Evolutionary conservation across 345 rosid genomes (phyloP).

Genomic region (Mercurialis annua): DNA sequence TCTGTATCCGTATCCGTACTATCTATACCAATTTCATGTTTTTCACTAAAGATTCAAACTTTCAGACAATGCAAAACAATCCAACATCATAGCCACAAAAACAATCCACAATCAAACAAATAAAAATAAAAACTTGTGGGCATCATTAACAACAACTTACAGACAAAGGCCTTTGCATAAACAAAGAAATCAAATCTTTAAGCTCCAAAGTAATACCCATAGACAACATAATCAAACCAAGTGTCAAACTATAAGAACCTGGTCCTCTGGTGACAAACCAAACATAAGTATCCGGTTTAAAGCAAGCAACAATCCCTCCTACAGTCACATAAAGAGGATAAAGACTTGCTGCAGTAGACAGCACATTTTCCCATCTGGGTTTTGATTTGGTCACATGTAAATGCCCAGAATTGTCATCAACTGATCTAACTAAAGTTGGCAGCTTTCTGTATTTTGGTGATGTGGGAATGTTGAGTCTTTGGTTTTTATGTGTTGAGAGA

Average conservation of each 20-base stretch:
- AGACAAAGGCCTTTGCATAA: conserved; percentile 50
- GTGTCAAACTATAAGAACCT: conserved; percentile 47
- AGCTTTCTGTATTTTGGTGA: conserved; percentile 13
- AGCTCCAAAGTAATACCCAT: conserved; percentile 71
- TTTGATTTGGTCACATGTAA: conserved; percentile 15
- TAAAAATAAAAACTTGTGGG: neutral
- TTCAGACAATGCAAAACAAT: neutral
- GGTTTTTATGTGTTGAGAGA: conserved; percentile 6
- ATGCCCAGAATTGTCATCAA: conserved; percentile 18
- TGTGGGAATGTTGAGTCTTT: neutral
- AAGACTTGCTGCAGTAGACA: conserved; percentile 56
- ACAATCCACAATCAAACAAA: neutral
- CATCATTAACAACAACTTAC: conserved; percentile 28
- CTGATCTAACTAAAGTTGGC: conserved; percentile 19
- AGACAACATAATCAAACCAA: conserved; percentile 58
- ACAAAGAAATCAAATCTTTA: conserved; percentile 49
- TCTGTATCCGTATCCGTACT: too few relatives aligned
- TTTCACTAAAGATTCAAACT: neutral
- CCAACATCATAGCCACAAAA: neutral
- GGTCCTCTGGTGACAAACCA: conserved; percentile 57
- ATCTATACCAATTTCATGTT: neutral
- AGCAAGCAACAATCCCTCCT: conserved; percentile 56
- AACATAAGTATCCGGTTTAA: conserved; percentile 52
- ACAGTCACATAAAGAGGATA: conserved; percentile 60
- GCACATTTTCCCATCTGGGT: conserved; percentile 44